Evolutionary conservation across 1,139 yeast species (phyloP).

Genomic region (Pichia sp.): DNA sequence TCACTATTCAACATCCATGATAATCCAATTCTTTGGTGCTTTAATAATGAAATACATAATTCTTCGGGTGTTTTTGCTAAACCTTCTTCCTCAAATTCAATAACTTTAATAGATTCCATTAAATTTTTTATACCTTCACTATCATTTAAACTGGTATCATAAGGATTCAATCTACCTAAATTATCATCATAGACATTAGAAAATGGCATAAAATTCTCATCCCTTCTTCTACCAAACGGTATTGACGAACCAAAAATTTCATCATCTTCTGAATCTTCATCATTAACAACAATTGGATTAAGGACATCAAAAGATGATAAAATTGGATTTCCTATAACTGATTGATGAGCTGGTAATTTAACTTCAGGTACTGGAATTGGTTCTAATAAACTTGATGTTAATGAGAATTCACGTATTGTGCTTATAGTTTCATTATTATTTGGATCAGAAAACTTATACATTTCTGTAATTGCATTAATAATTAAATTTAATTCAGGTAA

Average conservation of each 20-base stretch:
- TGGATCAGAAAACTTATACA: constrained; percentile 9
- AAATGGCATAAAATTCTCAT: constrained; percentile 4
- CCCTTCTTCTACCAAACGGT: background rate
- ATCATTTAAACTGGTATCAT: constrained; percentile 22
- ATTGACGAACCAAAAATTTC: background rate
- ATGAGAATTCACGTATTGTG: constrained; percentile 5
- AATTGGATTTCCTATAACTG: background rate
- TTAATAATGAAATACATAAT: constrained; percentile 57
- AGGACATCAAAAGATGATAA: background rate
- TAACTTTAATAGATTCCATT: constrained; percentile 60
- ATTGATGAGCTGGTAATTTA: background rate
- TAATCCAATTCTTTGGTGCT: constrained; percentile 82
- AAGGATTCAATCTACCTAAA: constrained; percentile 4
- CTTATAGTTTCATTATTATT: background rate
- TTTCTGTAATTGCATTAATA: constrained; percentile 10
- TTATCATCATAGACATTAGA: constrained; percentile 7
- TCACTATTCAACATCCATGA: constrained; percentile 76
- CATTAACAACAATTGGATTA: constrained; percentile 4
- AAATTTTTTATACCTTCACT: constrained; percentile 45
- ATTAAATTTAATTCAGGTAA: constrained; percentile 9
- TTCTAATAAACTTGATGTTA: background rate
- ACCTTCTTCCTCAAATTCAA: constrained; percentile 44
- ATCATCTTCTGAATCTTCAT: constrained; percentile 11
- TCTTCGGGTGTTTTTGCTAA: constrained; percentile 66
- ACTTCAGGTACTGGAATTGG: constrained; percentile 1